Evolutionary conservation across 2,329 filamentous ascomycete genomes (phyloP), one percentile per base, ranked within the genome.

Genomic region (Endoconidiophora polonica): DNA sequence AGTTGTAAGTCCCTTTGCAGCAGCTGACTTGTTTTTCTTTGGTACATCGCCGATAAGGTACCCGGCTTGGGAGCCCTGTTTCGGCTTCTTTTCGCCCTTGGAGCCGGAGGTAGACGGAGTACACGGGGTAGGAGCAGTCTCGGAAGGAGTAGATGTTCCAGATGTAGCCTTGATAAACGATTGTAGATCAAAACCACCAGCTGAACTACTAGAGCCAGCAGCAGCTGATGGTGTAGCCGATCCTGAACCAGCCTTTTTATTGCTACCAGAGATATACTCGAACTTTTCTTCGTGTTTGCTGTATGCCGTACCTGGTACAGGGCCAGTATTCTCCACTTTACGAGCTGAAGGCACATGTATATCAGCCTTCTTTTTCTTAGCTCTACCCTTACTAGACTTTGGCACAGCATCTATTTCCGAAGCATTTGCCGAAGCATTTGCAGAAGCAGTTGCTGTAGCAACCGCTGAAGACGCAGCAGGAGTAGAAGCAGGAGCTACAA

Each of bases 31-130:
- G 39, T n/a, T 41, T 38, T 53, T 69, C 55, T 75, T 79, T 6
- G 66, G 71, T 20, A 73, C 68, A 54, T 96, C 90, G 0, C 86
- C 91, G 49, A 94, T 86, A 38, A 95, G 67, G 14, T 81, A 80
- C 0, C 90, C 90, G 0, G 80, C 73, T 7, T 83, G 82, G 2
- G 83, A 83, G 1, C 78, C 77, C 1, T 78, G 77, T 3, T 48
- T 52, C 20, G 75, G 71, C 46, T 73, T 72, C 55, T 71, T 73
- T 41, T 68, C 66, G 6, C 70, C 69, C 44, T 74, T 64, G 6
- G 68, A 68, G 36, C 70, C 63, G 3, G 41, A 41, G 7, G 50
- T 48, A 10, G 42, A 24, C 4, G 46, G 38, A 18, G n/a, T 65
- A 64, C 55, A 42, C 46, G 16, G 57, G 55, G 16, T 56, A 54